These are phyloP conservation scores for Didymella segeticola DNA, from an alignment of 2,329 filamentous ascomycete species.

Conservation along the genomic window DNA sequence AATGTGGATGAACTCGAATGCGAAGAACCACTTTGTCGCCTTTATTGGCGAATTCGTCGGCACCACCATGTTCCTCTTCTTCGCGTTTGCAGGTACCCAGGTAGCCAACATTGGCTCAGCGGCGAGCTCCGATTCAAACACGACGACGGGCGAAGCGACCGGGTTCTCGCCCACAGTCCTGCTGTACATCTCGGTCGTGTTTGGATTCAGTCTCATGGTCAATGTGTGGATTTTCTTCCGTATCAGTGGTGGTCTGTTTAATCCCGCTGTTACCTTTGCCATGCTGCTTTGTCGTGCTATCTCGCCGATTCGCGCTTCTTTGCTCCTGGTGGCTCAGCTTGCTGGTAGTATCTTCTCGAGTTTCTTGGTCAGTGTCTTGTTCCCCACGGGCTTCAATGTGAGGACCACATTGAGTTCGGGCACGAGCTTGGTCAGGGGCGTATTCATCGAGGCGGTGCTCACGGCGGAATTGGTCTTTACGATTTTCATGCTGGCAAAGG, in stretches of 20 bases:
- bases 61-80: conserved; percentile 55
- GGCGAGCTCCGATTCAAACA: conserved; percentile 45
- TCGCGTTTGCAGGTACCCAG: conserved; percentile 54
- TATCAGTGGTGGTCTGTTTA: conserved; percentile 43
- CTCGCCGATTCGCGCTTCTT: conserved; percentile 49
- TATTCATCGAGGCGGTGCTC: conserved; percentile 52
- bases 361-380: conserved; percentile 54
- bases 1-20: conserved; percentile 47
- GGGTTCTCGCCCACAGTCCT: conserved; percentile 27
- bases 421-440: conserved; percentile 53
- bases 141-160: conserved; percentile 47
- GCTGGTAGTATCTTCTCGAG: conserved; percentile 54
- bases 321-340: conserved; percentile 55
- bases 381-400: conserved; percentile 56
- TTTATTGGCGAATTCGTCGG: conserved; percentile 57
- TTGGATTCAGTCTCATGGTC: conserved; percentile 48
- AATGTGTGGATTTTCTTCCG: conserved; percentile 52
- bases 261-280: conserved; percentile 44
- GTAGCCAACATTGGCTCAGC: conserved; percentile 57
- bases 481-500: conserved; percentile 67
- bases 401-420: conserved; percentile 52
- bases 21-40: conserved; percentile 52
- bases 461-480: conserved; percentile 49
- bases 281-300: conserved; percentile 51
- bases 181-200: conserved; percentile 48